Evolutionary conservation across 2,329 filamentous ascomycete genomes (phyloP).

Genomic region (Fusarium chlamydosporum): DNA sequence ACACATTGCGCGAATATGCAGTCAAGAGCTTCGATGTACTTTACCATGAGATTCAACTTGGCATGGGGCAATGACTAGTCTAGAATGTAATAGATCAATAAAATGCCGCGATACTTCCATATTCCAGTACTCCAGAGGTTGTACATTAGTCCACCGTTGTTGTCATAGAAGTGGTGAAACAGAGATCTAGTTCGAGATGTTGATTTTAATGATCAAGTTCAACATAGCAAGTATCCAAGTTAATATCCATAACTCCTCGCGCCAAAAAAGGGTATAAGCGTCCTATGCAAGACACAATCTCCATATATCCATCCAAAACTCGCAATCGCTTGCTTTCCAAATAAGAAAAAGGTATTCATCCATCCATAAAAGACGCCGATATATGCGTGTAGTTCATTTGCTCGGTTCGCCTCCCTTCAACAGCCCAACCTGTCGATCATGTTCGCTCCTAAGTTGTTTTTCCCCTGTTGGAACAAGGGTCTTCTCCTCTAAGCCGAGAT

Average conservation of each 20-base stretch:
- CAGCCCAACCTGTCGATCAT: conserved; percentile 50
- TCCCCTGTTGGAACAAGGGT: conserved; percentile 55
- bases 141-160: no score
- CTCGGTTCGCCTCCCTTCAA: conserved; percentile 40
- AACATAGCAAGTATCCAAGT: background rate
- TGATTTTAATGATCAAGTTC: no score
- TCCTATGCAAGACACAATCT: conserved; percentile 17
- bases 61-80: no score
- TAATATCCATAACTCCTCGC: conserved; percentile 30
- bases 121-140: no score
- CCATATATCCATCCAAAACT: background rate
- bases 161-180: no score
- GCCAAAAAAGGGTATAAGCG: conserved; percentile 35
- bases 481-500: conserved; percentile 57
- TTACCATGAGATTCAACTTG: no score
- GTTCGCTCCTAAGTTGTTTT: conserved; percentile 55
- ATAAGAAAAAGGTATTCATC: background rate
- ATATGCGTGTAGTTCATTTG: conserved; percentile 32
- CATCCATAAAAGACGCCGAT: no score
- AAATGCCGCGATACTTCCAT: no score
- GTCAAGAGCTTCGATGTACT: background rate
- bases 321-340: conserved; percentile 8
- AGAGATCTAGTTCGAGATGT: no score
- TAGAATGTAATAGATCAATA: no score
- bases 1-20: rapidly evolving